Base-by-base conservation (phyloP, 768 basidiomycete species). In the Gloeostereum incarnatum region DNA sequence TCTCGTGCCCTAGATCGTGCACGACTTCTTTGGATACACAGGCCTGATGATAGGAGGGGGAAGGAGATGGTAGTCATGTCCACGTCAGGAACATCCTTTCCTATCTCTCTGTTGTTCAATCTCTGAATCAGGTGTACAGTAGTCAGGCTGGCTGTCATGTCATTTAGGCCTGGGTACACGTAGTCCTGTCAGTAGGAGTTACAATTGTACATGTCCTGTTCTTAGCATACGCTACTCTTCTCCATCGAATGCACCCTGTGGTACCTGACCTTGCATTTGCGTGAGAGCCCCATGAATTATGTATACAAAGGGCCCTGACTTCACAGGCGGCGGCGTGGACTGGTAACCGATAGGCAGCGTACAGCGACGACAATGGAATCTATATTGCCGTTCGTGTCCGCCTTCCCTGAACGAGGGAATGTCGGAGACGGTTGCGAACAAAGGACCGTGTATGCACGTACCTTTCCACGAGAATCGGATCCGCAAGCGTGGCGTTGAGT, bases 231-330 rank as follows among this genome's bases (percentile, higher is more conserved):
- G 35, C 16, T 60, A 52, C 44, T 71, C 71, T 49, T 67, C 66
- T 27, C 72, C 68, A 35, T 82, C 78, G 51, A 93, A 89, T 5
- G 91, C 91, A 46, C 88, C 87, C 32, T 69, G 59, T 7, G 91
- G 91, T 22, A 91, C 61, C 51, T 90, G 81, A 23, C 91, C 91
- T 65, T 94, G 91, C 47, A 82, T 62, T 51, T 85, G 84, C n/a
- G 86, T 89, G 41, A 94, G 68, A 13, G 87, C 81, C 3, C 91
- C 91, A 32, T 75, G 66, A 35, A 88, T 48, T 39, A 93, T 75
- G 54, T 92, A 94, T 25, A 92, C 50, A 57, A 78, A 92, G 1
- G 84, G 76, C 2, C 74, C 81, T 2, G 77, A 74, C 58, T 86
- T 89, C 30, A 69, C 66, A 23, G 89, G 88, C 1, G 83, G 84